A percentile compares a stretch with the other conserved stretches of the same genome.
Evolutionary conservation across 768 basidiomycete species (phyloP).

Genomic region (Tylopilus cervinicoccineus): DNA sequence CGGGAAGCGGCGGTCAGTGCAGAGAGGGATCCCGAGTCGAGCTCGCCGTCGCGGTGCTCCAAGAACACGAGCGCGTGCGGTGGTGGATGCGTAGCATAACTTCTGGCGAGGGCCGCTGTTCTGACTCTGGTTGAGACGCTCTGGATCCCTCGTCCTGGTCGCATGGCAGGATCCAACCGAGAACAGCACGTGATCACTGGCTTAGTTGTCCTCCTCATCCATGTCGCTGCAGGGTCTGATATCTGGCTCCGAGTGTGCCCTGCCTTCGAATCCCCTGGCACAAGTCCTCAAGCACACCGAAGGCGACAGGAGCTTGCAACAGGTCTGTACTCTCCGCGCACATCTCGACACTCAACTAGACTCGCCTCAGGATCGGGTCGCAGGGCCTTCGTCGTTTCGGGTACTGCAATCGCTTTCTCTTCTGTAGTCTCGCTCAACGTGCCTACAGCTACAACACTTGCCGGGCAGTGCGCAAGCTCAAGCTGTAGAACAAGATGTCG

Average conservation of each 20-base stretch:
- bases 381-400: constrained; percentile 67
- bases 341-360: background rate
- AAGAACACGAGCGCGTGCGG: constrained; percentile 85
- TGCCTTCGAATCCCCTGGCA: constrained; percentile 78
- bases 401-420: constrained; percentile 35
- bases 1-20: constrained; percentile 88
- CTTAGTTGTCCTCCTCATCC: background rate
- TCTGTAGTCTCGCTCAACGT: background rate
- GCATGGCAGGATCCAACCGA: too few relatives aligned
- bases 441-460: constrained; percentile 65
- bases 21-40: constrained; percentile 83
- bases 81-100: constrained; percentile 55
- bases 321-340: constrained; percentile 42
- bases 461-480: constrained; percentile 50
- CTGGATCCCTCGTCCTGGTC: background rate
- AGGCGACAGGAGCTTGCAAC: constrained; percentile 82
- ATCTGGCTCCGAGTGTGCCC: constrained; percentile 88
- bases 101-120: constrained; percentile 23
- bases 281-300: constrained; percentile 90
- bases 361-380: constrained; percentile 59
- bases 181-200: constrained; percentile 16
- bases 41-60: constrained; percentile 77
- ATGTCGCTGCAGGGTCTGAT: constrained; percentile 81
- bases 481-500: constrained; percentile 62
- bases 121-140: too few relatives aligned